phyloP scores from a whole-genome alignment of 371 early-diverging fungal genomes.

The Syncephalastrum contaminatum region DNA sequence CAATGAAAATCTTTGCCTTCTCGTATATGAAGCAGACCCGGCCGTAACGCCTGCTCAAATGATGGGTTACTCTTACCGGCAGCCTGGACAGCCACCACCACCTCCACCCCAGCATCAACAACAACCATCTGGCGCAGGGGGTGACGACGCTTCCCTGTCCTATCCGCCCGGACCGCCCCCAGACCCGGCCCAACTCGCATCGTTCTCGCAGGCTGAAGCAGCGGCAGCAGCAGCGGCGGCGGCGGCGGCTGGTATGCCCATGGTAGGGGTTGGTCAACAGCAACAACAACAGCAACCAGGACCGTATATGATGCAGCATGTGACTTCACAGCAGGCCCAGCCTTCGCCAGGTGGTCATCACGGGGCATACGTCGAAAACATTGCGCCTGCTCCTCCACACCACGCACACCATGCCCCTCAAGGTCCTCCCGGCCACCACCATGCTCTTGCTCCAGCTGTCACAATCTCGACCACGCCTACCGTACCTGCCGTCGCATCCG shows the following conservation, averaged over 20 bases:
- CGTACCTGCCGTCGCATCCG: conserved; percentile 3
- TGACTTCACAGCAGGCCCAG: conserved; percentile 1
- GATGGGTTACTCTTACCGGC: conserved; percentile 17
- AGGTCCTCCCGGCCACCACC: background rate
- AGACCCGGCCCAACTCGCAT: background rate
- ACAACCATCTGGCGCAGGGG: background rate
- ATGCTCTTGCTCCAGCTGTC: background rate
- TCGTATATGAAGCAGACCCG: conserved; percentile 8
- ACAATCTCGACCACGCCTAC: conserved; percentile 1
- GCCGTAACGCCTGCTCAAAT: conserved; percentile 20
- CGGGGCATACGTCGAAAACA: conserved; percentile 7
- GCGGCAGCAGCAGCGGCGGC: conserved; percentile 9
- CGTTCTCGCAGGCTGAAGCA: background rate
- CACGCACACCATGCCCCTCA: conserved; percentile 1
- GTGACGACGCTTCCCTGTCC: conserved; percentile 2
- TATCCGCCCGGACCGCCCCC: conserved; percentile 5
- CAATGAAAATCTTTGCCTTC: conserved; percentile 1
- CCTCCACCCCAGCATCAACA: conserved; percentile 2
- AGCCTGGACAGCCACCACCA: conserved; percentile 1
- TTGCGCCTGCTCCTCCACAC: conserved; percentile 12
- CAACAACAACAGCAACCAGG: conserved; percentile 6
- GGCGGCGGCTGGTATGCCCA: conserved; percentile 11
- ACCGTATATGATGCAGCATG: conserved; percentile 14
- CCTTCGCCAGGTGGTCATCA: conserved; percentile 5
- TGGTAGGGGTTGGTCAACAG: conserved; percentile 8